These are phyloP conservation scores for Blastocystis sp. DNA, from an alignment of 352 stramenopile species.

Conservation along the genomic window DNA sequence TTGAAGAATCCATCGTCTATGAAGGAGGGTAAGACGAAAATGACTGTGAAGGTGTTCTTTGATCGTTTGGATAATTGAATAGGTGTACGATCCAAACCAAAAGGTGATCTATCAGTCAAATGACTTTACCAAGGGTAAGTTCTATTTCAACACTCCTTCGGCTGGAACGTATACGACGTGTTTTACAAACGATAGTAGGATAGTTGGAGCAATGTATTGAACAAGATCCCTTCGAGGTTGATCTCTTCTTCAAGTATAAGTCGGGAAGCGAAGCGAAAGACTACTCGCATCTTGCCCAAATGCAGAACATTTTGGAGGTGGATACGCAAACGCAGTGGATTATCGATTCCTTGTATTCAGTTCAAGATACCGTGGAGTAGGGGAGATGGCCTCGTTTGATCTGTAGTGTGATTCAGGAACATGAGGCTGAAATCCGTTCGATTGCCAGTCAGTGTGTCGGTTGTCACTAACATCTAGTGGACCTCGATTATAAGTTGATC, in stretches of 20 bases:
- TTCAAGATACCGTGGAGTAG: slow-evolving; percentile 52
- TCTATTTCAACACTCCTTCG: slow-evolving; percentile 14
- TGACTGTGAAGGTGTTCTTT: slow-evolving; percentile 1
- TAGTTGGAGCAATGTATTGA: not conserved
- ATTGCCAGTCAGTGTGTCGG: not conserved
- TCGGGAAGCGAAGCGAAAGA: slow-evolving; percentile 54
- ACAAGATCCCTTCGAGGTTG: not conserved
- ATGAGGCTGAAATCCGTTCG: slow-evolving; percentile 19
- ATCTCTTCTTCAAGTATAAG: slow-evolving; percentile 45
- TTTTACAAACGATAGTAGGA: slow-evolving; percentile 23
- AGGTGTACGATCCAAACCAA: not conserved
- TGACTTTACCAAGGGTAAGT: slow-evolving; percentile 17
- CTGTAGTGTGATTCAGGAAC: slow-evolving; percentile 44
- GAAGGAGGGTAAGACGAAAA: slow-evolving; percentile 12
- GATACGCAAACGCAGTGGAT: slow-evolving; percentile 54
- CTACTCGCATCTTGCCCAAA: slow-evolving; percentile 43
- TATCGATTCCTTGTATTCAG: slow-evolving; percentile 49
- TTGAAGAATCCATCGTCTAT: not conserved
- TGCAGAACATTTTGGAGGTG: slow-evolving; percentile 43
- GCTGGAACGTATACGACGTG: slow-evolving; percentile 33
- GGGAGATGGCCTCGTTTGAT: not conserved
- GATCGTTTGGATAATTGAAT: not conserved
- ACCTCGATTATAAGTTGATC: slow-evolving; percentile 41
- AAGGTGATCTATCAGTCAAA: slow-evolving; percentile 16
- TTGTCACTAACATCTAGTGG: slow-evolving; percentile 7